Base-by-base conservation (phyloP, 2,329 filamentous ascomycete species). In the Ceratocystis cacaofunesta region DNA sequence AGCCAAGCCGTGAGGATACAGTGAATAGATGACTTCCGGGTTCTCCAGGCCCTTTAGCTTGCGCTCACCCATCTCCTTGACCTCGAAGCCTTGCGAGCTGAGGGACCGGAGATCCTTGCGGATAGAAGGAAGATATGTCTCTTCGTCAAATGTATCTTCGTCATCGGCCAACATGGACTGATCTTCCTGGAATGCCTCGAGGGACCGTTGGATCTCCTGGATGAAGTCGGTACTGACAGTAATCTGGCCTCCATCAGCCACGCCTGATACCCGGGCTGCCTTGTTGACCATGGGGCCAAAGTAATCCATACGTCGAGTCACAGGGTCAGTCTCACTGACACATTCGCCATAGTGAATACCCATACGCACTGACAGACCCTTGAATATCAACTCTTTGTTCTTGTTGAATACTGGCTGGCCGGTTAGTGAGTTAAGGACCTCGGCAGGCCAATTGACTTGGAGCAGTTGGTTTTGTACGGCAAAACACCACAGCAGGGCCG, bases 241-340 rank as follows among this genome's bases (percentile, higher is more conserved):
- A 69, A 97, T 96, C 74, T 99, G 92, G 0, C 94, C 94, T 68
- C 94, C 94, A 73, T 99, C 94, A 44, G 94, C 94, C 55, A 96
- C 92, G 25, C 90, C 88, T 5, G 90, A 94, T 69, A 99, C 95
- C 77, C 94, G 88, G 17, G 94, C 88, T 0, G 94, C 90, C 72
- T 95, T 92, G 76, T 99, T 99, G 72, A 99, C 94, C 91, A 99
- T 99, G 15, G 94, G 94, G 0, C 94, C 94, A 73, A 97, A 99
- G 77, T 99, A 99, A 72, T 99, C 94, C 94, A 99, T 99, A 69
- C 94, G 90, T 66, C 92, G 88, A 1, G 94, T 99, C 62, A 99
- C 92, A 0, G 94, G 94, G 75, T 99, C 94, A 61, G 88, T 88
- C 75, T 99, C 94, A 73, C 91, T 95, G 71, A 99, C 91, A 5